Evolutionary conservation across 1,139 yeast genomes (phyloP), one percentile per base, ranked within the genome.

Genomic region (Pichia sp.): DNA sequence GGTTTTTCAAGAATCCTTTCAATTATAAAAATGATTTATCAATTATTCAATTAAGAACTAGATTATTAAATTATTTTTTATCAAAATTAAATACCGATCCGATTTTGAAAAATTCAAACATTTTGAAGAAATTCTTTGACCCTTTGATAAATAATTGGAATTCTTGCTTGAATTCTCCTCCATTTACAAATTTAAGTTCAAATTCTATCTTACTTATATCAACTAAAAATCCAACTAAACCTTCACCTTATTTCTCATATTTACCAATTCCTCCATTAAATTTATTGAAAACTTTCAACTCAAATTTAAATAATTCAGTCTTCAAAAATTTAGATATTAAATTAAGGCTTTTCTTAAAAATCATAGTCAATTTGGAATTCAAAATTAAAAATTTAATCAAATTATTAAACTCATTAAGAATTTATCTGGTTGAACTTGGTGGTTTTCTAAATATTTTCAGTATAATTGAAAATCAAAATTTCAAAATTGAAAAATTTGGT

Each of bases 401-500:
- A 22, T 59, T 58, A 47, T 59, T 65, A 18, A 62, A 64, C 29
- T 55, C 52, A 8, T 53, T 63, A 25, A 58, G 67, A 47, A 25
- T 56, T 3, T 54, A 63, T 28, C 38, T 68, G 48, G 60, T 66
- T 6, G 70, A 67, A 48, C 56, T 69, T n/a, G 72, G 72, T 22
- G 72, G 69, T 6, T 62, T 65, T 51, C 63, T 67, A 51, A 69
- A 69, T 50, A 65, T 65, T 31, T 68, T 66, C 48, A 63, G 68
- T 29, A 64, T 70, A 39, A 54, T 64, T 47, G 69, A 69, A 44
- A 60, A 62, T 38, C 64, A 64, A 47, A 62, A 63, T 39, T 54
- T 54, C 33, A 28, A 55, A 44, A 62, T 68, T 47, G 73, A 70
- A 51, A 58, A 58, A 44, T 62, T 68, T 34, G 73, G 73, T 5